Base-by-base conservation (phyloP, 306 rosid genomes). In the Vigna nakashimae region DNA sequence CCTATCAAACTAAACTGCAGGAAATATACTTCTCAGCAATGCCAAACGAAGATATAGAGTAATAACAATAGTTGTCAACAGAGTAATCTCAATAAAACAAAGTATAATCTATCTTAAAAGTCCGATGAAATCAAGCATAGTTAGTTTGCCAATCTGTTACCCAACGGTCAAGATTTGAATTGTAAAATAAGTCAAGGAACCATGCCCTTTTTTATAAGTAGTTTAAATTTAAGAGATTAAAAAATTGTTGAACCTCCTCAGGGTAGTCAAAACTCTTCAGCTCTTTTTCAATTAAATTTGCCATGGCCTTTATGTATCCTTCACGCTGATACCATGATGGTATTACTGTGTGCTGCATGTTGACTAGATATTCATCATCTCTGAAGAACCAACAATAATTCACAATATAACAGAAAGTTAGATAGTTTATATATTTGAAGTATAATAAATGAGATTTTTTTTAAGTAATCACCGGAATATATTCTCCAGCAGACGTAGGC, bases 241-340 rank as follows among this genome's bases (percentile, higher is more conserved):
- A 38, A 64, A 22, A 30, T 43, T 43, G 22, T 57, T n/a, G 34
- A 69, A 91, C 97, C 94, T 90, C 78, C 36, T 89, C 83, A 11
- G 88, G 92, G 71, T 15, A 60, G 13, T 87, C 87, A 78, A 92
- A 92, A 66, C 26, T 20, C 49, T 76, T 79, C 65, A 92, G 86
- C 81, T 92, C 97, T 12, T 86, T 90, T 69, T 92, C 96, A 76
- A 92, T 90, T 84, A 92, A 90, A 84, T 92, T 80, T 77, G 96
- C 90, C 97, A 90, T 92, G 64, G 97, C 93, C 69, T 85, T 92
- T 79, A 92, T 90, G 84, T 92, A 92, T 55, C 97, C 97, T 83
- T 90, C 92, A 28, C 97, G 93, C 79, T 92, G 96, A 86, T 90
- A 92, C 97, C 97, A 92, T 1, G 97, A 92, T 69, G 97, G 97